Percentiles rank a stretch among this genome's conserved stretches.
These are phyloP conservation scores for Epichloe scottii DNA, from an alignment of 2,329 filamentous ascomycete genomes.

Conservation along the genomic window DNA sequence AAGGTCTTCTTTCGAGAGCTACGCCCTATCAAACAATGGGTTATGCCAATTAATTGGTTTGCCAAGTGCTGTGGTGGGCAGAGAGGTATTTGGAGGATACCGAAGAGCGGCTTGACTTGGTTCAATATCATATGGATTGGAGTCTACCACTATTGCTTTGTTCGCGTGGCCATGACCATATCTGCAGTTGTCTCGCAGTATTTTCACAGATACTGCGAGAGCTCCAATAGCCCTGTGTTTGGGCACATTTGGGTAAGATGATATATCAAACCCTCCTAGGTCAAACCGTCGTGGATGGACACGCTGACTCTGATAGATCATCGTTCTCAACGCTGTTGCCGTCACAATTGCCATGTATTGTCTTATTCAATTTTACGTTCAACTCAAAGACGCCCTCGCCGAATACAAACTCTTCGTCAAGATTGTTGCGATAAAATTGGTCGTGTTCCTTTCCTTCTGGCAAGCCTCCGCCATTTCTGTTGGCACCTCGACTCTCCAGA, in stretches of 20 bases:
- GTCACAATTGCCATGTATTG: constrained; percentile 83
- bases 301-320: constrained; percentile 29
- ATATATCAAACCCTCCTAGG: not conserved
- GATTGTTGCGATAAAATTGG: constrained; percentile 75
- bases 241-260: constrained; percentile 66
- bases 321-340: constrained; percentile 56
- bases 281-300: not conserved
- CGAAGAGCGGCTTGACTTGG: constrained; percentile 73
- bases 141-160: constrained; percentile 77
- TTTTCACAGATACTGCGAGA: constrained; percentile 61
- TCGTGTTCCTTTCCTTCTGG: constrained; percentile 89
- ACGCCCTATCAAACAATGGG: constrained; percentile 55
- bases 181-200: constrained; percentile 63
- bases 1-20: constrained; percentile 69
- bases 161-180: constrained; percentile 68
- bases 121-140: constrained; percentile 80
- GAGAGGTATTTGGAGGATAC: constrained; percentile 58
- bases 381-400: constrained; percentile 55
- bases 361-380: constrained; percentile 75
- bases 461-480: constrained; percentile 46
- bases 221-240: constrained; percentile 64
- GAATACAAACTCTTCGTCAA: constrained; percentile 66
- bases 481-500: constrained; percentile 44
- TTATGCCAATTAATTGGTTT: constrained; percentile 60
- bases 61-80: constrained; percentile 58